Evolutionary conservation across 2,329 filamentous ascomycete species (phyloP), one percentile per base, ranked within the genome.

Genomic region (Aspergillus sp.): DNA sequence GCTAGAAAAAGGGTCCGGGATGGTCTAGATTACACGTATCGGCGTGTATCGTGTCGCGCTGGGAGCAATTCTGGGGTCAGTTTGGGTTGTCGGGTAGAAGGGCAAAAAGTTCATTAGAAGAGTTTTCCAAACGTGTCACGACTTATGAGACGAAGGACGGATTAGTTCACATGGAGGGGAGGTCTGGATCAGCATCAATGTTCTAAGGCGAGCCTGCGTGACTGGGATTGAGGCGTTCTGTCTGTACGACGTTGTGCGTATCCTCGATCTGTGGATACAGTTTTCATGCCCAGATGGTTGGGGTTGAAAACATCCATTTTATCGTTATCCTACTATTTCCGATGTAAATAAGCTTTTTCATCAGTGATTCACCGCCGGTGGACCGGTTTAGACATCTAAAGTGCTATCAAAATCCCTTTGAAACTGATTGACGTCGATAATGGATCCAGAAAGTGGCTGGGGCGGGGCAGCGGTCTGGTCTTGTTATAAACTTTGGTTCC

Each of bases 271-370:
- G 46, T 56, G 56, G 49, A 40, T 58, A 51, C 41, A 53, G 44
- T 40, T 53, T 19, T 59, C 47, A 47, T 42, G 56, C 40, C 56
- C 56, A 37, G 51, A 48, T 56, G 44, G 46, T 50, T 55, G 55
- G 49, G 55, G 51, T 62, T 57, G 51, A 59, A 56, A 54, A 55
- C 62, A 60, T 58, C 58, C 53, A 64, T 60, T 65, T 57, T 54
- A 64, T 61, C 60, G 66, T 59, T 58, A 62, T 59, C 61, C 60
- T 64, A 66, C 61, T 64, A 66, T 66, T 67, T 70, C 66, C 70
- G 68, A 72, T 72, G 70, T 72, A 72, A 66, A 72, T 73, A 72
- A 66, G 64, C 66, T 69, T 66, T 52, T 56, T 61, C 56, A 60
- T 61, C 57, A 55, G 56, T 61, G 60, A 57, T 56, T 59, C 55